Base-by-base conservation (phyloP, 2,329 filamentous ascomycete genomes). In the Fusarium sp. region DNA sequence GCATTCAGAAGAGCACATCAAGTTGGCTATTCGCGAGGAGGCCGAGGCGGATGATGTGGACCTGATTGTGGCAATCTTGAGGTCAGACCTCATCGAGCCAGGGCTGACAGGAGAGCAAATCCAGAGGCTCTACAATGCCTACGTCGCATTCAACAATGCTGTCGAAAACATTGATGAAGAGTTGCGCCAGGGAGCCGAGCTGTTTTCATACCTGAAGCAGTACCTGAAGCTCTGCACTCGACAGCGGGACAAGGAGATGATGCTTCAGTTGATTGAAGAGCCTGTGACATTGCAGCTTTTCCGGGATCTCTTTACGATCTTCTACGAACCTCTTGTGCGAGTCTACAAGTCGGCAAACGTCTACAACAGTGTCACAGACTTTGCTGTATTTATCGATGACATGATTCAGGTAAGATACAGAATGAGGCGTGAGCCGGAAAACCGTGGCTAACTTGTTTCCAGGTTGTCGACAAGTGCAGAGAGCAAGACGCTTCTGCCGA, bases 311-410 rank as follows among this genome's bases (percentile, higher is more conserved):
- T 98, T 99, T 82, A 97, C 95, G 36, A 98, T 99, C 81, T 99
- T 99, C 85, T 99, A 99, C 84, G 97, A 99, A 81, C 97, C 97
- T 0, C 91, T 99, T 25, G 95, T 99, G 18, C 91, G 97, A 57
- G 97, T 99, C 0, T 99, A 99, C 88, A 99, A 98, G 85, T 98
- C 95, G 22, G 97, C 97, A 74, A 99, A 98, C 78, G 96, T 99
- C 29, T 98, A 98, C 87, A 97, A 92, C 86, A 97, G 94, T 80
- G 96, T 99, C 69, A 98, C 96, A 1, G 97, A 99, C 82, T 98
- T 99, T 85, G 94, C 96, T 1, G 88, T 91, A 42, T 99, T 99
- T 78, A 91, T 97, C 63, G 95, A 98, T 79, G 97, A 99, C 81
- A 94, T 95, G 81, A 98, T 98, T 77, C 89, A 91, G 79, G 95